phyloP scores from a whole-genome alignment of 2,329 filamentous ascomycete species.

The Aspergillus fischeri region DNA sequence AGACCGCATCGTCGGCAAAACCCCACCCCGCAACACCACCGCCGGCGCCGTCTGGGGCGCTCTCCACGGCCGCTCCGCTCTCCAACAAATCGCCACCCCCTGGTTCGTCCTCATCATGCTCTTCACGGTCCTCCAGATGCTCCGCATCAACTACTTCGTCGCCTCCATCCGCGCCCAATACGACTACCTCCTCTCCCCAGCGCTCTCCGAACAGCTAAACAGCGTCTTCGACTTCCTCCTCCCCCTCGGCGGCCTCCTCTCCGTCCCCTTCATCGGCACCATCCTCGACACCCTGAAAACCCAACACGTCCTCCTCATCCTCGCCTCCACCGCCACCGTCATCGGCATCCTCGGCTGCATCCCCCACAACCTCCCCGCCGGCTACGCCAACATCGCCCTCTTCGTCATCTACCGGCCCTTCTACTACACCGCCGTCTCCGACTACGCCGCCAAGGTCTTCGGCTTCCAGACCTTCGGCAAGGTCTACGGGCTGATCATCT shows the following conservation, averaged over 20 bases:
- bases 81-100: conserved; percentile 31
- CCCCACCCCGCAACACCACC: conserved; percentile 24
- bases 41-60: conserved; percentile 73
- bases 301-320: conserved; percentile 62
- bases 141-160: conserved; percentile 87
- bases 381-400: conserved; percentile 70
- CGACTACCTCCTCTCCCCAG: conserved; percentile 64
- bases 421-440: conserved; percentile 84
- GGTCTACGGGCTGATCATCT: conserved; percentile 90
- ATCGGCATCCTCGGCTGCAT: conserved; percentile 77
- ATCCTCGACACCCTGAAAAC: conserved; percentile 76
- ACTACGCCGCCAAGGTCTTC: conserved; percentile 88
- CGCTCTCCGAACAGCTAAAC: conserved; percentile 66
- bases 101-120: conserved; percentile 83
- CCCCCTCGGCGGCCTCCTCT: conserved; percentile 76
- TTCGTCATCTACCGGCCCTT: conserved; percentile 83
- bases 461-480: conserved; percentile 88
- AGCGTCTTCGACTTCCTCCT: conserved; percentile 82
- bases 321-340: conserved; percentile 67
- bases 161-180: conserved; percentile 83
- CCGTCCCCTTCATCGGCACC: conserved; percentile 78
- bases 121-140: conserved; percentile 75
- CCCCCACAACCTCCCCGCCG: conserved; percentile 62
- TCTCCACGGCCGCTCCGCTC: conserved; percentile 68
- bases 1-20: neutral